A percentile compares a stretch with the other conserved stretches of the same genome.
Evolutionary conservation across 345 rosid genomes (phyloP).

Genomic region (Mercurialis annua): DNA sequence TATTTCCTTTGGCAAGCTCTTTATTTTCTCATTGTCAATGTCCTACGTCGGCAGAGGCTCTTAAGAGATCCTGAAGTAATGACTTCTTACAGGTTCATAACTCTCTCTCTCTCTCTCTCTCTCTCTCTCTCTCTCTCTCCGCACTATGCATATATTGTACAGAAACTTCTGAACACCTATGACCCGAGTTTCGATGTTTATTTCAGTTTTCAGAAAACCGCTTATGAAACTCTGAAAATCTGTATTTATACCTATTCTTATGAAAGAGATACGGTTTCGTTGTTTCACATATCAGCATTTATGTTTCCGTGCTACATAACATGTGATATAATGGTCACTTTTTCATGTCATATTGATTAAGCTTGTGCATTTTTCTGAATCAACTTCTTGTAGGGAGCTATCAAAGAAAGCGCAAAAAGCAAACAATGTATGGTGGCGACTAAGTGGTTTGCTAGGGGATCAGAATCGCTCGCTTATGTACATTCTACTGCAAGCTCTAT

Average conservation of each 20-base stretch:
- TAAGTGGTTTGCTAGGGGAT: conserved; percentile 82
- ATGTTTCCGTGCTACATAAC: too few relatives aligned
- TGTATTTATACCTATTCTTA: too few relatives aligned
- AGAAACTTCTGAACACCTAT: too few relatives aligned
- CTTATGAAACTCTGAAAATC: too few relatives aligned
- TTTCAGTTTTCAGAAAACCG: too few relatives aligned
- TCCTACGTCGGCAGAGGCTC: conserved; percentile 83
- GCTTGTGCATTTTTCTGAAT: not conserved
- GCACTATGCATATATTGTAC: too few relatives aligned
- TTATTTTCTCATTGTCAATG: conserved; percentile 86
- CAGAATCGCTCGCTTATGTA: conserved; percentile 80
- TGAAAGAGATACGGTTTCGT: too few relatives aligned
- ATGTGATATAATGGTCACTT: too few relatives aligned
- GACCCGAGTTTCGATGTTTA: too few relatives aligned
- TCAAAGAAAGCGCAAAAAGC: conserved; percentile 89
- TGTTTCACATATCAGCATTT: too few relatives aligned
- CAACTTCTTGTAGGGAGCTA: conserved; percentile 53
- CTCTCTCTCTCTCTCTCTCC: too few relatives aligned
- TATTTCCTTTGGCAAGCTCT: conserved; percentile 90
- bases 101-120: not conserved
- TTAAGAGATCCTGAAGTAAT: conserved; percentile 97
- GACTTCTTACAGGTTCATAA: conserved; percentile 85
- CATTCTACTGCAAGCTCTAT: conserved; percentile 65
- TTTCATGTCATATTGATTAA: too few relatives aligned
- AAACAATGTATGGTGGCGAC: conserved; percentile 77